These are phyloP conservation scores for Amanita muscaria DNA, from an alignment of 768 basidiomycete genomes.

Conservation along the genomic window DNA sequence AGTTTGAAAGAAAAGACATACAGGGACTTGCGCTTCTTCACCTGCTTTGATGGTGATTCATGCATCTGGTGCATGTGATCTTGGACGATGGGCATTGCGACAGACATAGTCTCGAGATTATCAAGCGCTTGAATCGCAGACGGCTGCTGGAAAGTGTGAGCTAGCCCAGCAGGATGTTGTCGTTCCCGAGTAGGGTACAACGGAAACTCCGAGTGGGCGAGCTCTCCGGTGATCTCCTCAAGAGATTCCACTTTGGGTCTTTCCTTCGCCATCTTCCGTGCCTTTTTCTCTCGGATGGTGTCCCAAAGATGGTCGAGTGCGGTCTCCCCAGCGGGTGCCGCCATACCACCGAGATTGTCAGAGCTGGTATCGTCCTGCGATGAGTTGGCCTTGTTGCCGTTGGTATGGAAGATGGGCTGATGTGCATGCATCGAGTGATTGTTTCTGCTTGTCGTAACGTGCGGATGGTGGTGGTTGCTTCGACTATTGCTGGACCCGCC, in stretches of 20 bases:
- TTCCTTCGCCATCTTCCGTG: slow-evolving; percentile 55
- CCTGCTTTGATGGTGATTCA: slow-evolving; percentile 29
- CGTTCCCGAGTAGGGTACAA: slow-evolving; percentile 27
- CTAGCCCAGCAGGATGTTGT: neutral
- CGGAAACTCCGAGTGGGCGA: slow-evolving; percentile 24
- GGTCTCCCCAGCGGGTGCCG: slow-evolving; percentile 19
- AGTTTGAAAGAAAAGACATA: slow-evolving; percentile 24
- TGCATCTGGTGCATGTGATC: slow-evolving; percentile 10
- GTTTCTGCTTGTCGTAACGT: slow-evolving; percentile 5
- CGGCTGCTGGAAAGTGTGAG: slow-evolving; percentile 1
- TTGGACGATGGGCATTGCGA: slow-evolving; percentile 7
- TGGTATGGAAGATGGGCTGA: slow-evolving; percentile 9
- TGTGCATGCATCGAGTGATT: neutral
- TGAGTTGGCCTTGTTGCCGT: slow-evolving; percentile 32
- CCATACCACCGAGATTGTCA: slow-evolving; percentile 21
- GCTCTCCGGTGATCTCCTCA: slow-evolving; percentile 34
- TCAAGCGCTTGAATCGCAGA: slow-evolving; percentile 4
- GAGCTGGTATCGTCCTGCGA: slow-evolving; percentile 34
- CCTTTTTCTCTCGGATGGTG: slow-evolving; percentile 56
- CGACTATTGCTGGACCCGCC: slow-evolving; percentile 5
- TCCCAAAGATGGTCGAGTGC: slow-evolving; percentile 59
- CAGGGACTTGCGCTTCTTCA: slow-evolving; percentile 60
- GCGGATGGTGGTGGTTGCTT: slow-evolving; percentile 4
- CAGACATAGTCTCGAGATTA: slow-evolving; percentile 4
- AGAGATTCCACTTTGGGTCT: slow-evolving; percentile 66